Conservation (phyloP, 345 rosid species). For the Garcia nutans region DNA sequence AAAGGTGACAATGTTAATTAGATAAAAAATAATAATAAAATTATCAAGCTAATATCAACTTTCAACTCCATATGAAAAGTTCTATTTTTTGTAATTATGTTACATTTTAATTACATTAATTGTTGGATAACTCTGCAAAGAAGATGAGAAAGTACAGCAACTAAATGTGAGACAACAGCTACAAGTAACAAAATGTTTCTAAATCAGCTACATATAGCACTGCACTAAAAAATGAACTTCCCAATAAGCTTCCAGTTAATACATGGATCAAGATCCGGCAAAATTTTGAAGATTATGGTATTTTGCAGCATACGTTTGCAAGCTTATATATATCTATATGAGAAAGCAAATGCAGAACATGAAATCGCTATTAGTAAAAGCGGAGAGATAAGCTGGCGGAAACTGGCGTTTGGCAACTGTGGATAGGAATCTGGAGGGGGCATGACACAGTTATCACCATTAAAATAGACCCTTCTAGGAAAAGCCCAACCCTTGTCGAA, state of each 20-base stretch:
- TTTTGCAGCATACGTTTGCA: neutral
- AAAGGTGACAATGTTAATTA: too few species aligned
- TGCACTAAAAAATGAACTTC: constrained; percentile 9
- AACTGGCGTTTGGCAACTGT: constrained; percentile 68
- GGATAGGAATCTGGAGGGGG: constrained; percentile 86
- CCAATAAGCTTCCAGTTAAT: neutral
- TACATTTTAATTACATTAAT: neutral
- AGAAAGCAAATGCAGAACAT: constrained; percentile 41
- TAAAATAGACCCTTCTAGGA: constrained; percentile 84
- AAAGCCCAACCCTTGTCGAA: constrained; percentile 90
- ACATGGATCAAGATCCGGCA: constrained; percentile 8
- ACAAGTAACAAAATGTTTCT: constrained; percentile 2
- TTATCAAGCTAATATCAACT: neutral
- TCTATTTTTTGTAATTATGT: constrained; percentile 2
- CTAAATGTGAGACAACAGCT: neutral
- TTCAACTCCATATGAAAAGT: constrained; percentile 1
- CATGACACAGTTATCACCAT: constrained; percentile 87
- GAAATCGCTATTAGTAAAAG: constrained; percentile 27
- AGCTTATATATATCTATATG: constrained; percentile 27
- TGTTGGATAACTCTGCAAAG: neutral
- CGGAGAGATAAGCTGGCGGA: constrained; percentile 25
- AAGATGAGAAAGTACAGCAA: constrained; percentile 16
- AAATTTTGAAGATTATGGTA: neutral
- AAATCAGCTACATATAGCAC: neutral
- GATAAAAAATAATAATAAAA: neutral